Evolutionary conservation across 1,139 yeast species (phyloP).

Genomic region (Debaryomyces subglobosus): DNA sequence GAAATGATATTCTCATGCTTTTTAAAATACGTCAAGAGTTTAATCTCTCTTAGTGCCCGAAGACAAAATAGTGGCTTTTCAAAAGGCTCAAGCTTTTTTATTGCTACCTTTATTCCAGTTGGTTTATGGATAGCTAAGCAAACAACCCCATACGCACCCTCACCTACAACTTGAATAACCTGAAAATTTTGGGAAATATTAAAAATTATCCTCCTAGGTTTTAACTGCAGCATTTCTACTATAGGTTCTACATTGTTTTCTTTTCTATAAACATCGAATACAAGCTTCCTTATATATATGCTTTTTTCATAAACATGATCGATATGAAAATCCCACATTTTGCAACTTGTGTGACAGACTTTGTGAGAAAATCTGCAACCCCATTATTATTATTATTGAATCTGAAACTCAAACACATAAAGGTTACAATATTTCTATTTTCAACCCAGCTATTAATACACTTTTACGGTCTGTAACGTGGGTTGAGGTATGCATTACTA

Average conservation of each 20-base stretch:
- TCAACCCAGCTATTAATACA: background rate
- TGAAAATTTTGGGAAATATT: conserved; percentile 41
- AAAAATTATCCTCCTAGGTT: conserved; percentile 26
- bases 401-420: conserved; percentile 2
- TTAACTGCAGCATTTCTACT: conserved; percentile 6
- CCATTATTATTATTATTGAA: conserved; percentile 1
- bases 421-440: background rate
- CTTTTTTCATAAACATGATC: background rate
- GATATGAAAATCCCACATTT: conserved; percentile 6
- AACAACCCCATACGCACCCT: conserved; percentile 52
- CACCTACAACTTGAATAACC: conserved; percentile 46
- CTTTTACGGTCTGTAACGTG: background rate
- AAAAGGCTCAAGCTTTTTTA: conserved; percentile 46
- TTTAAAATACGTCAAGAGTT: conserved; percentile 36
- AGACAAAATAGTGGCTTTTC: conserved; percentile 39
- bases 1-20: conserved; percentile 46
- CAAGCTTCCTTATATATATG: background rate
- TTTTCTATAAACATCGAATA: background rate
- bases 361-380: conserved; percentile 6
- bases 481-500: background rate
- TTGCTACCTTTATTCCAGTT: conserved; percentile 43
- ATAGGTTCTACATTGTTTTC: background rate
- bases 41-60: conserved; percentile 47
- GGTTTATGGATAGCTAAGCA: conserved; percentile 44
- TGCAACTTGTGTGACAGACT: conserved; percentile 8